phyloP scores from a whole-genome alignment of 805 yeast genomes.

The Hanseniaspora hatyaiensis region DNA sequence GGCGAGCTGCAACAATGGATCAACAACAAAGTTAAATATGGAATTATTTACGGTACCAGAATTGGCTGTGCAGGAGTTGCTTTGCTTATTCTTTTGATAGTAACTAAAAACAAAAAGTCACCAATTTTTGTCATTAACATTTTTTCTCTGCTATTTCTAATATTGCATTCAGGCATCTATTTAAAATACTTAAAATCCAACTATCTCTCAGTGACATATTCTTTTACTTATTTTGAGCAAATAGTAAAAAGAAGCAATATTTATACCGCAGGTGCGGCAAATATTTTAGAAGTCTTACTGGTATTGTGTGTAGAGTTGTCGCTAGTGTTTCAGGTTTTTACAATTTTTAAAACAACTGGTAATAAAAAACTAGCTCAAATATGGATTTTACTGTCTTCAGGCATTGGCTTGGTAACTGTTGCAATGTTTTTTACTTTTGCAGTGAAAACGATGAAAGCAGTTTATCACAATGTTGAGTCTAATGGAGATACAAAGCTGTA shows the following conservation, averaged over 20 bases:
- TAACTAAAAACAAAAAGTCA: slow-evolving; percentile 43
- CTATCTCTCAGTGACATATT: slow-evolving; percentile 38
- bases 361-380: slow-evolving; percentile 33
- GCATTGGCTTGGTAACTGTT: slow-evolving; percentile 43
- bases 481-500: slow-evolving; percentile 32
- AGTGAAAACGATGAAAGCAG: slow-evolving; percentile 33
- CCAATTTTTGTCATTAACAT: slow-evolving; percentile 70
- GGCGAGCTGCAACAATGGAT: slow-evolving; percentile 34
- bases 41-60: slow-evolving; percentile 44
- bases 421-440: slow-evolving; percentile 49
- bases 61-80: slow-evolving; percentile 45
- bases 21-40: slow-evolving; percentile 29
- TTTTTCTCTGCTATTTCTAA: slow-evolving; percentile 41
- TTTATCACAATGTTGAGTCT: slow-evolving; percentile 25
- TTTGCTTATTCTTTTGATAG: slow-evolving; percentile 37
- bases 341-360: slow-evolving; percentile 56
- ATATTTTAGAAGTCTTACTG: slow-evolving; percentile 48
- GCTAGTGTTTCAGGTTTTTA: slow-evolving; percentile 56
- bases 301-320: slow-evolving; percentile 52
- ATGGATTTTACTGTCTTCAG: slow-evolving; percentile 32
- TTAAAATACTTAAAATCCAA: slow-evolving; percentile 44
- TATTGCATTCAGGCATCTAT: slow-evolving; percentile 52
- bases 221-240: slow-evolving; percentile 39
- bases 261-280: slow-evolving; percentile 48
- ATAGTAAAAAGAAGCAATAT: slow-evolving; percentile 31